Evolutionary conservation across 768 basidiomycete genomes (phyloP).

Genomic region (Tulasnella sp.): DNA sequence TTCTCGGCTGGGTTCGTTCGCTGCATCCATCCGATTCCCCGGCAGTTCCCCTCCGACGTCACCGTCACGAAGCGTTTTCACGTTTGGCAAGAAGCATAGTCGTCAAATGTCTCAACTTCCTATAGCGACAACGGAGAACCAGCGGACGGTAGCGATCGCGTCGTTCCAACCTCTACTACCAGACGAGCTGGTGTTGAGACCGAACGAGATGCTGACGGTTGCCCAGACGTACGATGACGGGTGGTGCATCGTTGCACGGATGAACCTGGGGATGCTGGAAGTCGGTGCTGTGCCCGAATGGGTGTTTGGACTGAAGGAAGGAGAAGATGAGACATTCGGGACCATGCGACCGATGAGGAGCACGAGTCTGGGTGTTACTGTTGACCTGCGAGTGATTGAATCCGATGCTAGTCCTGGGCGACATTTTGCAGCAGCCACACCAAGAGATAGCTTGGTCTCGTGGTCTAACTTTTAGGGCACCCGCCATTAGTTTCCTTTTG

Average conservation of each 20-base stretch:
- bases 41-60: conserved; percentile 5
- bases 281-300: conserved; percentile 22
- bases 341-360: conserved; percentile 25
- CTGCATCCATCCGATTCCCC: conserved; percentile 16
- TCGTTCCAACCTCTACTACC: conserved; percentile 22
- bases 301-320: conserved; percentile 17
- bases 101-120: background rate
- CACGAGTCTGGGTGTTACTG: conserved; percentile 22
- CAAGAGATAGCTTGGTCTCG: conserved; percentile 19
- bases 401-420: background rate
- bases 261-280: conserved; percentile 22
- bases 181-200: conserved; percentile 18
- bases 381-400: conserved; percentile 22
- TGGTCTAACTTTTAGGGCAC: conserved; percentile 20
- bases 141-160: conserved; percentile 8
- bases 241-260: conserved; percentile 23
- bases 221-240: conserved; percentile 23
- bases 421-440: background rate
- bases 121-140: conserved; percentile 3
- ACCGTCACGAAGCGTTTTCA: conserved; percentile 12
- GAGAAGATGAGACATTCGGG: conserved; percentile 21
- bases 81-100: conserved; percentile 15
- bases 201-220: conserved; percentile 13
- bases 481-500: background rate
- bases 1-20: conserved; percentile 16